These are phyloP conservation scores for Dryadomyces quercus-mongolicae DNA, from an alignment of 2,329 filamentous ascomycete species.

Conservation along the genomic window DNA sequence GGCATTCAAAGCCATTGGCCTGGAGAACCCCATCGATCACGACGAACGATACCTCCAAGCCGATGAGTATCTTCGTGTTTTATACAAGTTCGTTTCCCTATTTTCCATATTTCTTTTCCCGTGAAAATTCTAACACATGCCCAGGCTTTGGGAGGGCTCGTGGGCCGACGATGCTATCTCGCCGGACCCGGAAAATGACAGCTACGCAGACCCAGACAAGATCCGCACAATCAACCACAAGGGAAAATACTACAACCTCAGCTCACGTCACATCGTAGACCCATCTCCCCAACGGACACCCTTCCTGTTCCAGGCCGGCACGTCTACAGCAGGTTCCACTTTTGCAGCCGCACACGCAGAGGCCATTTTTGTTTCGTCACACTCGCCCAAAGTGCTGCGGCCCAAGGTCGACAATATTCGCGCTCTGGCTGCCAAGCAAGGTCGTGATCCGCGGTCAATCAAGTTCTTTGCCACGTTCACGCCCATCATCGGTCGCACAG, in stretches of 20 bases:
- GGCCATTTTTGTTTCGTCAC: conserved; percentile 11
- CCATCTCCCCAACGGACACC: conserved; percentile 12
- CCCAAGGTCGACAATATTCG: conserved; percentile 8
- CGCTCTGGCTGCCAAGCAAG: conserved; percentile 4
- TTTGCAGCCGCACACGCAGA: conserved; percentile 15
- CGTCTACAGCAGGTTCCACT: conserved; percentile 12
- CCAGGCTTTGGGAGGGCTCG: conserved; percentile 9
- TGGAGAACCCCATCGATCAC: conserved; percentile 9
- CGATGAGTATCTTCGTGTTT: conserved; percentile 13
- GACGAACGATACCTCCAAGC: conserved; percentile 14
- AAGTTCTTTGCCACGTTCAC: conserved; percentile 12
- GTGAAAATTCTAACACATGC: background rate
- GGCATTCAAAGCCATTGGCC: conserved; percentile 11
- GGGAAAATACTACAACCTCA: conserved; percentile 1
- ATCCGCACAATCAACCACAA: conserved; percentile 9
- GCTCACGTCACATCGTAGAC: conserved; percentile 7
- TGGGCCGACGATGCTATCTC: conserved; percentile 10
- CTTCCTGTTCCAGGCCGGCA: conserved; percentile 15
- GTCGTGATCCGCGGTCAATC: conserved; percentile 10
- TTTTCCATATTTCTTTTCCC: background rate
- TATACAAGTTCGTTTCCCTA: conserved; percentile 9
- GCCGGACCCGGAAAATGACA: conserved; percentile 1
- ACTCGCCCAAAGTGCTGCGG: conserved; percentile 5
- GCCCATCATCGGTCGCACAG: conserved; percentile 11
- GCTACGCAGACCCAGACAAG: conserved; percentile 6